Conservation (phyloP, 176 grass and related monocot species). For the Oryza rufipogon region DNA sequence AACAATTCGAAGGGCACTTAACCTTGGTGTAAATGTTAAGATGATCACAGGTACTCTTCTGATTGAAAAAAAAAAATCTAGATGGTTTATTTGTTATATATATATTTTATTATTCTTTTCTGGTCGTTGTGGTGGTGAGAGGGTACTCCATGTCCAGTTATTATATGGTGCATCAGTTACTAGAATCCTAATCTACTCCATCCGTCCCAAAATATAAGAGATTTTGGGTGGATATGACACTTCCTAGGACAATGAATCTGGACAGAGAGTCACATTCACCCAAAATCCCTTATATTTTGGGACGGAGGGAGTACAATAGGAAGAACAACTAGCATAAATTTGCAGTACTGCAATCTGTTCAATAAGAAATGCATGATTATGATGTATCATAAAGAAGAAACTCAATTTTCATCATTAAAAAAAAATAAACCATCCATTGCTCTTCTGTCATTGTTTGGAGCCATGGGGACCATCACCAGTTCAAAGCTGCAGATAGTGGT, state of each 20-base stretch:
- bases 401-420: background rate
- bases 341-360: too few relatives aligned
- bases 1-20: background rate
- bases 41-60: background rate
- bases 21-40: background rate
- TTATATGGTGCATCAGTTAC: background rate
- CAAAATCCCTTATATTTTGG: too few relatives aligned
- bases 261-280: too few relatives aligned
- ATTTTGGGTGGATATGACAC: too few relatives aligned
- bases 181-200: background rate
- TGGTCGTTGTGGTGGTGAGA: background rate
- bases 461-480: background rate
- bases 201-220: too few relatives aligned
- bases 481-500: background rate
- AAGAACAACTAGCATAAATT: background rate
- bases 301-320: too few relatives aligned
- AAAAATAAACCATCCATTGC: background rate
- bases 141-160: background rate
- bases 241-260: too few relatives aligned
- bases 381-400: background rate
- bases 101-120: background rate
- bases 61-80: background rate
- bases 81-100: background rate
- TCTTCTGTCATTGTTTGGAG: background rate
- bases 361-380: too few relatives aligned